These are phyloP conservation scores for Bisporella sp. DNA, from an alignment of 2,329 filamentous ascomycete genomes.

Conservation along the genomic window DNA sequence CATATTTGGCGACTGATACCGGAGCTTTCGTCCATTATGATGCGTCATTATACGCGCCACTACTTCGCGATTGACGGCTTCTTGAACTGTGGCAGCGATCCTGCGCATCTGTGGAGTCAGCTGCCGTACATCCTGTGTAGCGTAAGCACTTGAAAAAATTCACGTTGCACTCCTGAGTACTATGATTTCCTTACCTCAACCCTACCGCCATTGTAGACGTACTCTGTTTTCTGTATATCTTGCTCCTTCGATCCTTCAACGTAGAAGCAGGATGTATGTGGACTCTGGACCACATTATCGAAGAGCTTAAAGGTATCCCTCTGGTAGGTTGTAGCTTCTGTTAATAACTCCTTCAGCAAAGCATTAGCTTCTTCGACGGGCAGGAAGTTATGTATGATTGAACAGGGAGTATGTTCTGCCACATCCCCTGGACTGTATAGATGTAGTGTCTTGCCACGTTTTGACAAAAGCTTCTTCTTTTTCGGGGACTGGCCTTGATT, in stretches of 20 bases:
- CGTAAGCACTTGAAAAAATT: not conserved
- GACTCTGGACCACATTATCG: constrained; percentile 76
- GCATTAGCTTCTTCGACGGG: constrained; percentile 62
- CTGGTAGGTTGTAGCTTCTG: constrained; percentile 65
- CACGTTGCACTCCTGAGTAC: no score
- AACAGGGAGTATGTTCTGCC: constrained; percentile 78
- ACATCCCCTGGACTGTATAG: constrained; percentile 78
- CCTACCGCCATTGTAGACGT: constrained; percentile 75
- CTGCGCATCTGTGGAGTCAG: constrained; percentile 67
- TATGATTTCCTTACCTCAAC: constrained; percentile 44
- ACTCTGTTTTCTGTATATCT: constrained; percentile 65
- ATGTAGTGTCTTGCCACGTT: constrained; percentile 76
- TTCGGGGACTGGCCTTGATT: constrained; percentile 20
- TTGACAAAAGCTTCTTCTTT: constrained; percentile 50
- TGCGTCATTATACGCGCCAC: constrained; percentile 57
- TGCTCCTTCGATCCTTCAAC: constrained; percentile 68
- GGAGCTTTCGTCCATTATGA: constrained; percentile 66
- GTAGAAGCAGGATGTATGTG: constrained; percentile 79
- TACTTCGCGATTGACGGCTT: constrained; percentile 74
- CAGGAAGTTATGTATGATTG: constrained; percentile 87
- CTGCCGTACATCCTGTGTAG: constrained; percentile 59
- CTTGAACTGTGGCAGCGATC: constrained; percentile 63
- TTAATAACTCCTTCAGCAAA: constrained; percentile 68
- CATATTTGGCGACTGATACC: constrained; percentile 61
- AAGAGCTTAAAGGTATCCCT: constrained; percentile 77